A percentile compares a stretch with the other conserved stretches of the same genome.
phyloP scores from a whole-genome alignment of 306 rosid genomes.

The Senna tora region DNA sequence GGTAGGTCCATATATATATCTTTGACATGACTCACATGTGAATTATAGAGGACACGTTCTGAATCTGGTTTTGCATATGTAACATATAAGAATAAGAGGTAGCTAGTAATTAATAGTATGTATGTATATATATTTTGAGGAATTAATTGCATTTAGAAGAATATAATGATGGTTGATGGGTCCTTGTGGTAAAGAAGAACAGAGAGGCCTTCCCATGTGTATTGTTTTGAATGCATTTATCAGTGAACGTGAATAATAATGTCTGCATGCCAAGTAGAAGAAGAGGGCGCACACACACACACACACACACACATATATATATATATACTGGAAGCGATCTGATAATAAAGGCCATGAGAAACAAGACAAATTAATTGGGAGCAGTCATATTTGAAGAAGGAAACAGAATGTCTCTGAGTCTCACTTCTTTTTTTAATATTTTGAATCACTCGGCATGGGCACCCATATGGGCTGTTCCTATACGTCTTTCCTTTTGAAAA shows the following conservation, averaged over 20 bases:
- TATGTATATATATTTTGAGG: slow-evolving; percentile 27
- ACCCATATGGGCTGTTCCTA: slow-evolving; percentile 61
- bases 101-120: neutral
- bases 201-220: slow-evolving; percentile 62
- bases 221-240: slow-evolving; percentile 41
- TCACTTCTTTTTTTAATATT: slow-evolving; percentile 15
- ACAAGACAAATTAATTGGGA: slow-evolving; percentile 41
- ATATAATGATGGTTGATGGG: too few species aligned
- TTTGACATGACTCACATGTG: slow-evolving; percentile 40
- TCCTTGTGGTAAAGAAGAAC: slow-evolving; percentile 46
- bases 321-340: slow-evolving; percentile 30
- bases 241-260: slow-evolving; percentile 37
- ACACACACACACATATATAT: too few species aligned
- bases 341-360: slow-evolving; percentile 31
- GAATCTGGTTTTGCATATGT: slow-evolving; percentile 10
- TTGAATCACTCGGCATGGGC: slow-evolving; percentile 35
- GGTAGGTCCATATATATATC: slow-evolving; percentile 46
- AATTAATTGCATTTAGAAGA: slow-evolving; percentile 18
- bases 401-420: slow-evolving; percentile 33
- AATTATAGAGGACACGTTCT: slow-evolving; percentile 48
- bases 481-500: slow-evolving; percentile 17
- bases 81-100: slow-evolving; percentile 1
- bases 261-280: slow-evolving; percentile 30
- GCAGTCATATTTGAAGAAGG: slow-evolving; percentile 10
- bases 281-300: too few species aligned